Evolutionary conservation across 1,139 yeast species (phyloP).

Genomic region (Blastobotrys aristatus): DNA sequence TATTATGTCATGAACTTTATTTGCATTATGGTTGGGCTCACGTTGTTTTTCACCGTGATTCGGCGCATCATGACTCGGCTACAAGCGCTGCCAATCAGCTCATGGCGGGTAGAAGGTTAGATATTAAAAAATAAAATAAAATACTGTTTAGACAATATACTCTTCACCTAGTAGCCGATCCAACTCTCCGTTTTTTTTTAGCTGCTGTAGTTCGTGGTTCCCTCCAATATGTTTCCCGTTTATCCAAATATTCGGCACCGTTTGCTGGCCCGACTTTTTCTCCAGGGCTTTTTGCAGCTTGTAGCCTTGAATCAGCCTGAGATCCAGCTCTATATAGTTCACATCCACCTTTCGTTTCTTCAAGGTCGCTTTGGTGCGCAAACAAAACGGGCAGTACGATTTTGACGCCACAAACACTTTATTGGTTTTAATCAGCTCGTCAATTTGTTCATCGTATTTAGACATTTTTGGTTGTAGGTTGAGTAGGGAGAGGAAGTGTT

Average conservation of each 20-base stretch:
- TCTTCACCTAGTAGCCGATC: too few relatives aligned
- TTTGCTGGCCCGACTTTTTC: constrained; percentile 78
- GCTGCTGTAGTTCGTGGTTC: constrained; percentile 69
- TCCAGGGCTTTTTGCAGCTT: constrained; percentile 72
- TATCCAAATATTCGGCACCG: constrained; percentile 91
- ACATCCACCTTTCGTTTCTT: constrained; percentile 18
- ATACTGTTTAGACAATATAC: too few relatives aligned
- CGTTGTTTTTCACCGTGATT: constrained; percentile 62
- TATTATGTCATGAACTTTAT: constrained; percentile 71
- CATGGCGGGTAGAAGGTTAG: constrained; percentile 55
- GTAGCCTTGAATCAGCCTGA: constrained; percentile 45
- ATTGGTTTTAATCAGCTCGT: constrained; percentile 51
- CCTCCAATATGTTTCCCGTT: constrained; percentile 93
- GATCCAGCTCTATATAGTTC: constrained; percentile 23
- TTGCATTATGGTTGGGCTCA: constrained; percentile 65
- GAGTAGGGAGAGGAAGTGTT: too few relatives aligned
- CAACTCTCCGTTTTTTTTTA: too few relatives aligned
- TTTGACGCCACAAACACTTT: constrained; percentile 75
- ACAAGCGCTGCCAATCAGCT: constrained; percentile 57
- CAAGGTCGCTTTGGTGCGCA: constrained; percentile 9
- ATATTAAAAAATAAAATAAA: background rate
- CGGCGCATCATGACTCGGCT: constrained; percentile 51
- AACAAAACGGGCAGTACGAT: constrained; percentile 35
- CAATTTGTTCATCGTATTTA: constrained; percentile 13
- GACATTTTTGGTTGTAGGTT: too few relatives aligned